Base-by-base conservation (phyloP, 1,284 basidiomycete genomes). In the Coniophora puteana region DNA sequence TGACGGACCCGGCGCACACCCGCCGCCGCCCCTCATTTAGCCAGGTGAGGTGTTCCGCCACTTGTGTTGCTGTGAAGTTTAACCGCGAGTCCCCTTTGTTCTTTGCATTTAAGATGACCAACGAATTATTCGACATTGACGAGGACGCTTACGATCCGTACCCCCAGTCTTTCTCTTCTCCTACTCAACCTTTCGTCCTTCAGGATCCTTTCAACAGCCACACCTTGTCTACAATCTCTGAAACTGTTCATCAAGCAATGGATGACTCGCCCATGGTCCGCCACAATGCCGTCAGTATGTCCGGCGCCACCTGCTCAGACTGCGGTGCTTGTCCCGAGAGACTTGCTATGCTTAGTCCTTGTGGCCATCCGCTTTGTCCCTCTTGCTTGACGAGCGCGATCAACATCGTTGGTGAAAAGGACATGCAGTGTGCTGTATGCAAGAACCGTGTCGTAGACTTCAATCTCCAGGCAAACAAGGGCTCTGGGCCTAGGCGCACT, bases 361-460 rank as follows among this genome's bases (percentile, higher is more conserved):
- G 87, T 59, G 58, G 63, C 8, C 87, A 90, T 55, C 72, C 82
- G 3, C 66, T 89, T 3, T 90, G 87, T 56, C 83, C 85, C 2
- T 72, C 74, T 5, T 90, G 88, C 54, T 68, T 90, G 41, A 89
- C 88, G 1, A 87, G 84, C 40, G 83, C 85, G 4, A 67, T 90
- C 40, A 89, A 90, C 51, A 89, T 89, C 41, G 86, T 89, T 17
- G 86, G 86, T 7, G 87, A 89, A 59, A 89, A 89, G 58, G 82
- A 84, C 48, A 87, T 89, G 78, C 76, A 80, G 45, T 89, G 86
- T 47, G 81, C 83, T 11, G 80, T 86, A 32, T 89, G 86, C 61
- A 79, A 80, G 49, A 62, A 61, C 26, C 73, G 76, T 32, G 84
- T 89, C 20, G 68, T 69, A 24, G 78, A 84, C 56, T 89, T 89